A percentile compares a stretch with the other conserved stretches of the same genome.
Evolutionary conservation across 108 stramenopile species (phyloP).

Genomic region (Cylindrotheca fusiformis): DNA sequence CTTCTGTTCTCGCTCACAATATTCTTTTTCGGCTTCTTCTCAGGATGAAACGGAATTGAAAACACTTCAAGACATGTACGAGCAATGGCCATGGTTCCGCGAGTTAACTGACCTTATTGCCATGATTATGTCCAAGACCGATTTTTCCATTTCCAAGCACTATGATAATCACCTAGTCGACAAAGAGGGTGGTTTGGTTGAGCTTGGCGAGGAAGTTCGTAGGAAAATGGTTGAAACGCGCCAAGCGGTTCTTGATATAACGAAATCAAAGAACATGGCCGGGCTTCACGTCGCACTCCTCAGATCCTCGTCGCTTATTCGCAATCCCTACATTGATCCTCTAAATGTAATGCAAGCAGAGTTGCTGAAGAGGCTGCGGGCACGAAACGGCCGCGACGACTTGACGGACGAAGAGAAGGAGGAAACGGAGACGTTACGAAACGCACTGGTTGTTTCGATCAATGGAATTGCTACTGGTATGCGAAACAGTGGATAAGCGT

Average conservation of each 20-base stretch:
- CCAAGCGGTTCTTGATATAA: slow-evolving; percentile 78
- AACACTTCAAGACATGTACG: slow-evolving; percentile 86
- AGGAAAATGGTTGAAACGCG: slow-evolving; percentile 80
- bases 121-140: slow-evolving; percentile 95
- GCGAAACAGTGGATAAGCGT: slow-evolving; percentile 93
- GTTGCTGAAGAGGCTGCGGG: slow-evolving; percentile 80
- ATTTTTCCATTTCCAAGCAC: slow-evolving; percentile 87
- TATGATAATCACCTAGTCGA: slow-evolving; percentile 90
- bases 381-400: slow-evolving; percentile 37
- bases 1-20: no score
- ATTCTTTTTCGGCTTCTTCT: slow-evolving; percentile 2
- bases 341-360: slow-evolving; percentile 97
- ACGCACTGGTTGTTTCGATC: slow-evolving; percentile 90
- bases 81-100: slow-evolving; percentile 94
- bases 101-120: slow-evolving; percentile 92
- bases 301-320: slow-evolving; percentile 80
- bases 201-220: slow-evolving; percentile 83
- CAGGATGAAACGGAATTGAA: slow-evolving; percentile 49
- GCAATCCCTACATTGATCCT: slow-evolving; percentile 96
- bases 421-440: slow-evolving; percentile 57
- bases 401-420: slow-evolving; percentile 59
- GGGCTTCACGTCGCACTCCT: slow-evolving; percentile 81
- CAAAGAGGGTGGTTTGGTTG: slow-evolving; percentile 42
- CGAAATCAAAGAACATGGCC: slow-evolving; percentile 73
- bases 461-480: slow-evolving; percentile 97